These are phyloP conservation scores for Triadica sebifera DNA, from an alignment of 345 rosid genomes.

Conservation along the genomic window DNA sequence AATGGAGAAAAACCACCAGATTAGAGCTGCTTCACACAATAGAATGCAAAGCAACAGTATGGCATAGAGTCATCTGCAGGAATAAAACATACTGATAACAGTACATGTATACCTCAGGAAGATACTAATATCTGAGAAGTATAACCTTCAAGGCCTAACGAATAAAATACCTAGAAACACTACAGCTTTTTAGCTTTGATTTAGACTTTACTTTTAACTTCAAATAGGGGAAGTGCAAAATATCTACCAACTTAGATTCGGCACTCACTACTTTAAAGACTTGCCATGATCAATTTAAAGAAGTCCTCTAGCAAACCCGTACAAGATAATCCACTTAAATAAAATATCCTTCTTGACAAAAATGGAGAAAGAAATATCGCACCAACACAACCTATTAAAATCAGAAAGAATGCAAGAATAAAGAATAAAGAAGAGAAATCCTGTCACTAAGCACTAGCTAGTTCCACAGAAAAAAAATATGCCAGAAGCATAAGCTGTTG, in stretches of 20 bases:
- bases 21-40: background rate
- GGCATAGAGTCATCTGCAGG: background rate
- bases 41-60: constrained; percentile 5
- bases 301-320: background rate
- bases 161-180: constrained; percentile 7
- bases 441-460: background rate
- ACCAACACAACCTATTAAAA: background rate
- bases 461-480: background rate
- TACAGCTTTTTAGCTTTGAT: background rate
- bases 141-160: constrained; percentile 14
- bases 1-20: constrained; percentile 1
- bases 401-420: background rate
- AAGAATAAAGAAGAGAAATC: background rate
- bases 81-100: constrained; percentile 10
- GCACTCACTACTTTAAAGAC: background rate
- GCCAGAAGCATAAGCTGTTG: background rate
- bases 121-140: background rate
- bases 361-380: background rate
- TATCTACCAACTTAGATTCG: constrained; percentile 1
- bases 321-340: background rate
- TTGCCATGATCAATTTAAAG: background rate
- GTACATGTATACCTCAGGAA: constrained; percentile 9
- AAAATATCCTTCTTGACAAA: background rate
- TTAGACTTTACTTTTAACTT: background rate
- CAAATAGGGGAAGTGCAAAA: background rate